Evolutionary conservation across 2,329 filamentous ascomycete species (phyloP), one percentile per base, ranked within the genome.

Genomic region (Trichoderma koningii): DNA sequence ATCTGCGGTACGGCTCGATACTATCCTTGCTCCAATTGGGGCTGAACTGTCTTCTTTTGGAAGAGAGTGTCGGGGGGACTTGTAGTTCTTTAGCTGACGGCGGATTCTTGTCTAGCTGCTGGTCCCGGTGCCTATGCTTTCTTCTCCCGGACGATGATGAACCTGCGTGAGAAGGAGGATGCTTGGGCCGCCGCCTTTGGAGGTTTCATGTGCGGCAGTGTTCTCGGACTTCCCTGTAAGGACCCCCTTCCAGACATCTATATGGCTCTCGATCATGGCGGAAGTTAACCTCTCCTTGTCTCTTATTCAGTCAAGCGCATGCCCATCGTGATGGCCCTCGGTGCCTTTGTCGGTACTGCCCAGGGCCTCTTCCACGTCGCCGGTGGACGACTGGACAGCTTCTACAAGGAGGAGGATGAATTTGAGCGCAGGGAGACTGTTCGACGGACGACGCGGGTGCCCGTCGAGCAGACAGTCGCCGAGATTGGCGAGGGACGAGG

Each of bases 401-500:
- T 77, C 70, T 81, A 86, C 66, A 79, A 81, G 48, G 83, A 88
- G 59, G 83, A 89, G 56, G 83, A 86, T 61, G 91, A 94, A 76
- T 92, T 90, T 67, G 89, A 88, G 72, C 85, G 87, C 76, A 93
- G 93, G 80, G 88, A 94, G 76, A 83, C 82, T 68, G 68, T 93
- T 75, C 86, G 92, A 75, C 89, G 85, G 80, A 88, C 88, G 74
- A 89, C 89, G 76, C 86, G 92, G 76, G 81, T 88, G 74, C 89
- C 92, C 28, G 82, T 86, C 26, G 89, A 92, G 75, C 89, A 97
- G 81, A 96, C 91, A 2, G 81, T 97, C 69, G 85, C 87, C 26
- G 86, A 94, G 73, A 74, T 97, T 72, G 93, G 93, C 61, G 93
- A 97, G 82, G 92, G 92, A 70, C 86, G 93, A 85, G 92, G 92